Base-by-base conservation (phyloP, 805 yeast genomes). In the Kodamaea fukazawae region DNA sequence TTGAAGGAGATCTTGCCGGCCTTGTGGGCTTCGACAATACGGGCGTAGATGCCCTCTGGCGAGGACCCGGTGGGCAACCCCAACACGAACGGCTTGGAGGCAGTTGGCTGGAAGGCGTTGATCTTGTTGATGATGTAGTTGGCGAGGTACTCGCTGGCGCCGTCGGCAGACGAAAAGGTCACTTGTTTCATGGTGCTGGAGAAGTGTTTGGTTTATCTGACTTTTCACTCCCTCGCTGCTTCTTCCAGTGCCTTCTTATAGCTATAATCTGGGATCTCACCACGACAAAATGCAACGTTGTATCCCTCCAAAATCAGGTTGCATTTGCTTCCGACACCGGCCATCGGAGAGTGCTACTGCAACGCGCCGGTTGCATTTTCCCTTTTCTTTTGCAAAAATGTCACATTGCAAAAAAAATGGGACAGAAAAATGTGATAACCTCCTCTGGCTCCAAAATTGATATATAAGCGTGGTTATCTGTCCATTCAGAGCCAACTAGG, bases 61-160 rank as follows among this genome's bases (percentile, higher is more conserved):
- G 81, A 75, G 4, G 81, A 76, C 2, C 83, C 83, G 2, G 82
- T 78, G 23, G 83, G 83, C 34, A 78, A 67, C 2, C 83, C 83
- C 32, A 78, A 51, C 1, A 78, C 78, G 50, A 71, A 75, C 11
- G 82, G 81, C 31, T 55, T 64, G 2, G 48, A 40, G 3, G 69
- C 49, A 9, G 78, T 64, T 10, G 82, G 81, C 2, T 42, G 46
- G 42, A 75, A 76, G 0, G 47, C 54, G 44, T 61, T 73, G 54
- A 78, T 76, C 39, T 53, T 57, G 29, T 54, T 45, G 12, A 73
- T 63, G 23, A 78, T 71, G 52, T 72, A 61, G 30, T 65, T 60
- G 13, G 81, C 81, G 36, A 74, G 63, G 38, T 50, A 65, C 34
- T 49, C 58, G 25, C 73, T 67, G 13, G 79, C 79, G 29, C 64